These are phyloP conservation scores for Cryoendolithus antarcticus DNA, from an alignment of 2,329 filamentous ascomycete species.

Conservation along the genomic window DNA sequence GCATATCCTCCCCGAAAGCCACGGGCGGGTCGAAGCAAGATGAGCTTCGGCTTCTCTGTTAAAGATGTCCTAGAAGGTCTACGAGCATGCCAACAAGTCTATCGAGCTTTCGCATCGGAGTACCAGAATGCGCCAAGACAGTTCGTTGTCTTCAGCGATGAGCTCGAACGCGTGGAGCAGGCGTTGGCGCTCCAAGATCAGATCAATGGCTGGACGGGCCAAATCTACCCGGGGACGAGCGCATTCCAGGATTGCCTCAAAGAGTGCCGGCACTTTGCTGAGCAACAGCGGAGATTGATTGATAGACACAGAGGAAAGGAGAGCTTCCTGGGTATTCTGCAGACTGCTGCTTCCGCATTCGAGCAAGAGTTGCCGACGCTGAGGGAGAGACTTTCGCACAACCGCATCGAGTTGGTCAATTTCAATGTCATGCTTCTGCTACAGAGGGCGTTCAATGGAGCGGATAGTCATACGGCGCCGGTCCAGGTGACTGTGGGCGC, in stretches of 20 bases:
- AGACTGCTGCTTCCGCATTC: constrained; percentile 3
- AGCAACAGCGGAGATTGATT: constrained; percentile 5
- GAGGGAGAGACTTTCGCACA: constrained; percentile 2
- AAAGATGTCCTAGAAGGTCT: constrained; percentile 1
- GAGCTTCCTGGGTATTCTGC: constrained; percentile 1
- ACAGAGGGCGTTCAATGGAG: constrained; percentile 4
- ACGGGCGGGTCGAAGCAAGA: no score
- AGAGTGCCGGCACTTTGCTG: constrained; percentile 4
- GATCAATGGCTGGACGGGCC: constrained; percentile 6
- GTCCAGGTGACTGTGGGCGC: constrained; percentile 3
- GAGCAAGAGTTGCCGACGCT: constrained; percentile 3
- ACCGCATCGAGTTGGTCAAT: constrained; percentile 4
- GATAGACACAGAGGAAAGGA: constrained; percentile 2
- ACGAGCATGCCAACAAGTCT: constrained; percentile 4
- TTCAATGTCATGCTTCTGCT: constrained; percentile 4
- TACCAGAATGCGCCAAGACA: constrained; percentile 4
- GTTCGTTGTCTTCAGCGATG: constrained; percentile 5
- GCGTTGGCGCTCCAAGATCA: constrained; percentile 5
- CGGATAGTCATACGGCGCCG: constrained; percentile 1
- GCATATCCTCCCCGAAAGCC: no score
- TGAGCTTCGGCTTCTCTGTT: no score
- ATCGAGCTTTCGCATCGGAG: constrained; percentile 4
- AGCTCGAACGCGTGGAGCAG: constrained; percentile 6
- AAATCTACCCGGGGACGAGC: constrained; percentile 3
- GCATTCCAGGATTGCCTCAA: constrained; percentile 4